A percentile compares a stretch with the other conserved stretches of the same genome.
These are phyloP conservation scores for Nyssa sinensis DNA, from an alignment of 148 eudicot species.

Conservation along the genomic window DNA sequence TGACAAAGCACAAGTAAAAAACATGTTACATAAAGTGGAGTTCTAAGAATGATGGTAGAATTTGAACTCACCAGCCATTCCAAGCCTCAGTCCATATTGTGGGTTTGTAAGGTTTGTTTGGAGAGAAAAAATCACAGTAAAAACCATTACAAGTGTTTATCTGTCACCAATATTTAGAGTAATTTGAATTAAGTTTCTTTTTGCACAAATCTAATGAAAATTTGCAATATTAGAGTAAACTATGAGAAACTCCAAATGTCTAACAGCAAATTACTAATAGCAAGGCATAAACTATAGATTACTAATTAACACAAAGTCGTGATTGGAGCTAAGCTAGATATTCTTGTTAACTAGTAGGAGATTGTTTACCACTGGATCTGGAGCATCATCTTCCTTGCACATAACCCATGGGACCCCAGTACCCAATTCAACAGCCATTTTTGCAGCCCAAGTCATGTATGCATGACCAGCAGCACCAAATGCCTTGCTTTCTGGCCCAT, in stretches of 20 bases:
- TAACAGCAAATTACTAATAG: neutral
- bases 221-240: neutral
- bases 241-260: neutral
- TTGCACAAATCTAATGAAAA: neutral
- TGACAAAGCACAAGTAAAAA: conserved; percentile 9
- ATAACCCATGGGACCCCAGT: conserved; percentile 99
- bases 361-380: conserved; percentile 75
- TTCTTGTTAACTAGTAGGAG: neutral
- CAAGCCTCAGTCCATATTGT: conserved; percentile 98
- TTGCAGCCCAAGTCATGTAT: conserved; percentile 91
- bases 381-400: conserved; percentile 94
- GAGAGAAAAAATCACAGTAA: conserved; percentile 86
- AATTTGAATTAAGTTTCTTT: neutral
- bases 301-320: neutral
- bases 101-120: conserved; percentile 83
- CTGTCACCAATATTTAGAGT: conserved; percentile 34
- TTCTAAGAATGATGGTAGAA: neutral
- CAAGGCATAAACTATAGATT: neutral
- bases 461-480: conserved; percentile 65
- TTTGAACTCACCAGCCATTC: conserved; percentile 79
- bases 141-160: conserved; percentile 96
- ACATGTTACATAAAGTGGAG: neutral
- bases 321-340: neutral
- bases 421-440: conserved; percentile 66
- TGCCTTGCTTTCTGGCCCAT: conserved; percentile 45